Evolutionary conservation across 192 early-diverging fungal genomes (phyloP).

Genomic region (Linderina pennispora): DNA sequence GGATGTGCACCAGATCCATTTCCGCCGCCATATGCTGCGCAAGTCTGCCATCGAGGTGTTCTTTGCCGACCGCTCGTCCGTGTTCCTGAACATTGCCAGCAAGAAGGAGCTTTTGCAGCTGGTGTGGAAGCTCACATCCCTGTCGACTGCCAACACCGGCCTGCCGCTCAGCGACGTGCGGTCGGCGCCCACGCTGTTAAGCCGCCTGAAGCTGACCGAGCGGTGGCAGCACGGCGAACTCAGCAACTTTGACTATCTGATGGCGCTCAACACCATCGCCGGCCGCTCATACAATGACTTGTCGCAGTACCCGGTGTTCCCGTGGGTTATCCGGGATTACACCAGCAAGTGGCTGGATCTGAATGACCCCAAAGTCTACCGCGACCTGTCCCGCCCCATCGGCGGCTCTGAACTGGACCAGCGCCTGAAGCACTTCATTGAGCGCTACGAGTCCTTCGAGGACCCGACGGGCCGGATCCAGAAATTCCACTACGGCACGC

Average conservation of each 20-base stretch:
- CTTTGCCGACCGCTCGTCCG: constrained; percentile 31
- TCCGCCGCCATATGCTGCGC: constrained; percentile 37
- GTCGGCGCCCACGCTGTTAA: constrained; percentile 17
- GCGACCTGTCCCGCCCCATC: constrained; percentile 89
- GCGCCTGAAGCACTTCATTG: constrained; percentile 38
- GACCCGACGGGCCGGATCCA: constrained; percentile 53
- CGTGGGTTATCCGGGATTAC: constrained; percentile 86
- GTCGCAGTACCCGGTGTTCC: constrained; percentile 96
- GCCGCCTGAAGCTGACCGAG: constrained; percentile 51
- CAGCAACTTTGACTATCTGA: constrained; percentile 94
- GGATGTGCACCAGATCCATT: constrained; percentile 30
- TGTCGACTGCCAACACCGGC: constrained; percentile 14
- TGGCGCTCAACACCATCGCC: constrained; percentile 86
- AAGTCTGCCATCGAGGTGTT: constrained; percentile 39
- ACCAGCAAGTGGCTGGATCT: constrained; percentile 75
- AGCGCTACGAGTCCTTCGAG: constrained; percentile 57
- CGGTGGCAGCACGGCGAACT: constrained; percentile 83
- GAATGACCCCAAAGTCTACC: constrained; percentile 63
- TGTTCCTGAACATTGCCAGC: constrained; percentile 25
- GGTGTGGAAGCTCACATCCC: constrained; percentile 35
- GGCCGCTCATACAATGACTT: constrained; percentile 83
- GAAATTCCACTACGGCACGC: constrained; percentile 92
- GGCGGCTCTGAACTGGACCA: constrained; percentile 72
- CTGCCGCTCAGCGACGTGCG: constrained; percentile 32
- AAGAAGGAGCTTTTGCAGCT: constrained; percentile 36